phyloP scores from a whole-genome alignment of 495 filamentous ascomycete species.

The Xylaria acuta region DNA sequence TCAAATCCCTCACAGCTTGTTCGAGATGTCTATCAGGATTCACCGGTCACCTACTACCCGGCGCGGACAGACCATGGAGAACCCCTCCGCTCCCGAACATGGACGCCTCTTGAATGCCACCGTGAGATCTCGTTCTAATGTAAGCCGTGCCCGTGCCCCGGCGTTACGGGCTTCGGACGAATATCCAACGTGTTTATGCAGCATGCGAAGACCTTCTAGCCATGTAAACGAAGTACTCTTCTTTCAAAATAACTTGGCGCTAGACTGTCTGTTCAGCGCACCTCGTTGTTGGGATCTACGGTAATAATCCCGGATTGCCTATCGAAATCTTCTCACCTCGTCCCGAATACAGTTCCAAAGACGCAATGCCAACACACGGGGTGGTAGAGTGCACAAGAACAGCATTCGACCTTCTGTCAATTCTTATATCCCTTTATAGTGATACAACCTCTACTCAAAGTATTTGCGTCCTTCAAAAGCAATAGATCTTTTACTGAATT shows the following conservation, averaged over 20 bases:
- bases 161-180: background rate
- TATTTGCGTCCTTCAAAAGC: background rate
- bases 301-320: background rate
- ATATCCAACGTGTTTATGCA: background rate
- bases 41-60: too few species aligned
- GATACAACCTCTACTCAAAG: background rate
- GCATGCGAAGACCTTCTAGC: background rate
- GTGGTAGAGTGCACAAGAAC: background rate
- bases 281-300: background rate
- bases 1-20: too few species aligned
- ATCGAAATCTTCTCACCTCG: background rate
- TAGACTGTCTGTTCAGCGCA: background rate
- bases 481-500: background rate
- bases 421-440: background rate
- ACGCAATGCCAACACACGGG: background rate
- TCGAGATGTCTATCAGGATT: too few species aligned
- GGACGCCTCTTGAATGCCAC: background rate
- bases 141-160: background rate
- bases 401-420: background rate
- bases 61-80: background rate
- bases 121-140: background rate
- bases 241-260: too few species aligned
- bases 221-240: background rate
- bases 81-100: background rate
- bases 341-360: background rate